Evolutionary conservation across 208 protist genomes (phyloP), one percentile per base, ranked within the genome.

Genomic region (Wallacemonas sp.): DNA sequence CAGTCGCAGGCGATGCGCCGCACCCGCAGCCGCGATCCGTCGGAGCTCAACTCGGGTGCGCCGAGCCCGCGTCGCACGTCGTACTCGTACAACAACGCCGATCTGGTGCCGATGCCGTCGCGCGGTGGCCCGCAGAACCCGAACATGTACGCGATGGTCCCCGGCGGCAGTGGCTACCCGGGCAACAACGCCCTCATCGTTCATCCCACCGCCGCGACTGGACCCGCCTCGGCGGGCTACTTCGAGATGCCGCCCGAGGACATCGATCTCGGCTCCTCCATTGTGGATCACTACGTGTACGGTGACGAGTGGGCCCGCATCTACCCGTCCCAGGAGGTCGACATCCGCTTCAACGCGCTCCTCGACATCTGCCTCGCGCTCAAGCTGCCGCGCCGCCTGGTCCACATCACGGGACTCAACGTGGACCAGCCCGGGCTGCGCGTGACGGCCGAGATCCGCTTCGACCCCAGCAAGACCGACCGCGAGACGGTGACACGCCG

Each of bases 271-370:
- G 55, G 66, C 56, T 76, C 63, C 24, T 70, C 73, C 62, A 81
- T 87, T 61, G 49, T 92, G 24, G 83, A 89, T 63, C 89, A 87
- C 70, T 88, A 92, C 72, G 74, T 95, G 49, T 88, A 79, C 52
- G 89, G 89, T 8, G 80, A 81, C 52, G 86, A 90, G 65, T 95
- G 89, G 86, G 2, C 33, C 21, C 71, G 76, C 39, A 21, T 92
- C 24, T 91, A 85, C 72, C 89, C 89, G 11, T 55, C 54, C 21
- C 80, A 80, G 38, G 81, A 88, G 65, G 62, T 34, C 19, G 80
- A 95, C 24, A 44, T 92, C 11, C 85, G 85, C 34, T 87, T 85
- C 65, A 85, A 80, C 70, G 89, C 86, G 38, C 72, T 88, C 60
- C 78, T 92, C 41, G 89, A 95, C 56, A 65, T 88, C n/a, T 90